Conservation (phyloP, 2,329 filamentous ascomycete genomes). For the Phaeosphaeriaceae sp. region DNA sequence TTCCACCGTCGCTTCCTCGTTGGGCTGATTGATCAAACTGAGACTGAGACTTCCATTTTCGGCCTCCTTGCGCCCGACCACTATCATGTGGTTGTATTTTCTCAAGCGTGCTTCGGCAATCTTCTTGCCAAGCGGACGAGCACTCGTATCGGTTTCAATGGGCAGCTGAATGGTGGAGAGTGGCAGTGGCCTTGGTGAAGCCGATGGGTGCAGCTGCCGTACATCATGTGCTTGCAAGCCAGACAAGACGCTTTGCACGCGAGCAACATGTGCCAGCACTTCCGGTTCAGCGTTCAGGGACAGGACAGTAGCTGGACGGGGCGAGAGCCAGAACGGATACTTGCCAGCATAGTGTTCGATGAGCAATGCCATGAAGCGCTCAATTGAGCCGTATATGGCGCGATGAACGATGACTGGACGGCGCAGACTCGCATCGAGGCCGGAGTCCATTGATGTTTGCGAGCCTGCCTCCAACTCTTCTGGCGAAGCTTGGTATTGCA, state of each 20-base stretch:
- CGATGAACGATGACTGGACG: slow-evolving; percentile 82
- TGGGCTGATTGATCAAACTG: slow-evolving; percentile 49
- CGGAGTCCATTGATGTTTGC: slow-evolving; percentile 51
- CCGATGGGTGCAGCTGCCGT: slow-evolving; percentile 4
- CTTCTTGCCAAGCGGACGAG: slow-evolving; percentile 71
- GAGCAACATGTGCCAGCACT: slow-evolving; percentile 59
- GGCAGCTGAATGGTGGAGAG: slow-evolving; percentile 67
- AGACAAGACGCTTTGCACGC: slow-evolving; percentile 44
- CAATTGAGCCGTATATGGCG: slow-evolving; percentile 82
- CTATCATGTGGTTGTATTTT: slow-evolving; percentile 76
- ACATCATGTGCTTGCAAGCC: slow-evolving; percentile 29
- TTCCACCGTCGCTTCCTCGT: slow-evolving; percentile 29
- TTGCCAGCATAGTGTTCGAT: slow-evolving; percentile 80
- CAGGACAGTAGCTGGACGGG: slow-evolving; percentile 76
- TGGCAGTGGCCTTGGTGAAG: slow-evolving; percentile 48
- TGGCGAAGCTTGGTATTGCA: slow-evolving; percentile 75
- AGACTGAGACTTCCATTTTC: slow-evolving; percentile 32
- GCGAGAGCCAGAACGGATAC: slow-evolving; percentile 90
- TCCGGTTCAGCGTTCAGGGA: slow-evolving; percentile 70
- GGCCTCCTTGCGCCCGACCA: slow-evolving; percentile 64
- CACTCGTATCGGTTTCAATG: slow-evolving; percentile 73
- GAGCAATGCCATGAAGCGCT: slow-evolving; percentile 82
- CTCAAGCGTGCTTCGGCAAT: slow-evolving; percentile 73
- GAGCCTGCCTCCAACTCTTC: slow-evolving; percentile 66
- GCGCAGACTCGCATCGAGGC: slow-evolving; percentile 32